phyloP scores from a whole-genome alignment of 148 eudicot genomes.

The Nyssa sinensis region DNA sequence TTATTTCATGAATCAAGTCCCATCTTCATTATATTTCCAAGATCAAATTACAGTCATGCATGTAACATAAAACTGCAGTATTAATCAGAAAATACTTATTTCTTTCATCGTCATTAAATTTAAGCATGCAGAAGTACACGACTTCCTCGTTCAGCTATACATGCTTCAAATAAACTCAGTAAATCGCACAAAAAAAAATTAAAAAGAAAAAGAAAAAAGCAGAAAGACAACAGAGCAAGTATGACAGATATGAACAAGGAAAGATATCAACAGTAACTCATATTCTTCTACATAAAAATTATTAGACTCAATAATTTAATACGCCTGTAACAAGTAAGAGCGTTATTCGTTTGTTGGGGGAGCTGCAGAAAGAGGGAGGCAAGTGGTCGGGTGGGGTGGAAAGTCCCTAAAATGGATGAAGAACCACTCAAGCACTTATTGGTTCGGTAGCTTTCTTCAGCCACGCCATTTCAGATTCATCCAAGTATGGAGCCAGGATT shows the following conservation, averaged over 20 bases:
- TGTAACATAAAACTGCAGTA: no score
- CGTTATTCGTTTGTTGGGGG: background rate
- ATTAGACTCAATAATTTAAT: background rate
- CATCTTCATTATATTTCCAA: no score
- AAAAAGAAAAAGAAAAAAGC: background rate
- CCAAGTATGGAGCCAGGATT: constrained; percentile 60
- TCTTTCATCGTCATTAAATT: no score
- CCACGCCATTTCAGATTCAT: constrained; percentile 70
- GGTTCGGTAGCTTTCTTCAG: constrained; percentile 76
- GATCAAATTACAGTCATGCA: no score
- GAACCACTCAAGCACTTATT: constrained; percentile 34
- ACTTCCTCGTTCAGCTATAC: no score
- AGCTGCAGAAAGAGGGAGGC: background rate
- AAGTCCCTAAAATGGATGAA: background rate
- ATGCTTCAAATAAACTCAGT: no score
- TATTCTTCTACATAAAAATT: background rate
- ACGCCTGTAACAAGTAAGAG: background rate
- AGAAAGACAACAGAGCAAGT: background rate
- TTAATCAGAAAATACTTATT: no score
- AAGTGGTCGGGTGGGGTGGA: background rate
- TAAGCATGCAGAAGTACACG: no score
- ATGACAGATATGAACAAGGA: background rate
- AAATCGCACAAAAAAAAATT: no score
- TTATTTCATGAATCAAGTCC: no score
- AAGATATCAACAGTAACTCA: background rate